Percentiles rank a stretch among this genome's conserved stretches.
These are phyloP conservation scores for Pseudopyrenochaeta lycopersici DNA, from an alignment of 2,329 filamentous ascomycete species.

Conservation along the genomic window DNA sequence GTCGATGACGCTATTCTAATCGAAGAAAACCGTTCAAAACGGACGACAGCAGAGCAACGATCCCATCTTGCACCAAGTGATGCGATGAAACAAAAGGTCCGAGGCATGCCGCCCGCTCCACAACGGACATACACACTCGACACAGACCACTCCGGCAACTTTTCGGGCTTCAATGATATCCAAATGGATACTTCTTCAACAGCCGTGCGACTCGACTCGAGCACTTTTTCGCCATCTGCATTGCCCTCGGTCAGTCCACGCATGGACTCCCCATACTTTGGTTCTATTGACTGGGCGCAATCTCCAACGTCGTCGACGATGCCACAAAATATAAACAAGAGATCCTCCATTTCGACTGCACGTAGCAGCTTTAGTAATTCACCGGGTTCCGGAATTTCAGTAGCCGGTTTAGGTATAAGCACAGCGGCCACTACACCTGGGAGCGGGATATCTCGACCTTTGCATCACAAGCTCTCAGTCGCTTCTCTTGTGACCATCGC, in stretches of 20 bases:
- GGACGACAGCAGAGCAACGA: conserved; percentile 31
- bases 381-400: conserved; percentile 13
- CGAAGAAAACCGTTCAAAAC: conserved; percentile 42
- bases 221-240: conserved; percentile 15
- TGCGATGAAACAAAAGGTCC: conserved; percentile 36
- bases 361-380: conserved; percentile 26
- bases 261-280: conserved; percentile 23
- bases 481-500: conserved; percentile 33
- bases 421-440: conserved; percentile 36
- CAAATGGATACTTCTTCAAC: conserved; percentile 19
- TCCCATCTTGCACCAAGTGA: conserved; percentile 40
- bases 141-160: conserved; percentile 29
- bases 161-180: conserved; percentile 20
- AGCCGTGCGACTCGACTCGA: conserved; percentile 21
- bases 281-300: conserved; percentile 21
- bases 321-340: conserved; percentile 7
- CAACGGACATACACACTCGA: conserved; percentile 37
- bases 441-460: conserved; percentile 10
- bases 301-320: conserved; percentile 11
- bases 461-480: conserved; percentile 26
- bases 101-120: conserved; percentile 34
- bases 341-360: conserved; percentile 30
- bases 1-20: conserved; percentile 42
- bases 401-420: conserved; percentile 10
- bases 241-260: conserved; percentile 24